Evolutionary conservation across 139 green algal species (phyloP).

Genomic region (Volvox africanus): DNA sequence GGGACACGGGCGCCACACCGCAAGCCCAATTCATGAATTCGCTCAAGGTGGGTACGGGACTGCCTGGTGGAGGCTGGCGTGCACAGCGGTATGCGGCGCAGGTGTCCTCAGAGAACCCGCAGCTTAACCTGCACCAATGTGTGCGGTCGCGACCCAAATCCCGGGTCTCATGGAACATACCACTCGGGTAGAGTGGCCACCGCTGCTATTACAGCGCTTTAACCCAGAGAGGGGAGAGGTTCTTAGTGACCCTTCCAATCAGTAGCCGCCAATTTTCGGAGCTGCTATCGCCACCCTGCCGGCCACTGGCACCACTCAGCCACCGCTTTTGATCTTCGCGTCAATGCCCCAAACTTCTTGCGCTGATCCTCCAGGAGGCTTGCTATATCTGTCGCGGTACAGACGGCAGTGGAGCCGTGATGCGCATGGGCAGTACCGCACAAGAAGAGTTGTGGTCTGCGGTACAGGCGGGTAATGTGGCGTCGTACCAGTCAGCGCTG

Average conservation of each 20-base stretch:
- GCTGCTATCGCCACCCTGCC: too few relatives aligned
- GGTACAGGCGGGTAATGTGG: slow-evolving; percentile 43
- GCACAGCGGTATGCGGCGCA: too few relatives aligned
- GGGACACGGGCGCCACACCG: slow-evolving; percentile 49
- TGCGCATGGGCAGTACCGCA: slow-evolving; percentile 66
- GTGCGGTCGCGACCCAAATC: too few relatives aligned
- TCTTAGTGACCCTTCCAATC: too few relatives aligned
- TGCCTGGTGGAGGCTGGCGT: background rate
- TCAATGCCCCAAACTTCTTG: background rate
- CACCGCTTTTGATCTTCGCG: background rate
- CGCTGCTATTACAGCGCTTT: too few relatives aligned
- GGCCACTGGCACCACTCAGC: too few relatives aligned
- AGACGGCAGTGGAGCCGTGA: slow-evolving; percentile 62
- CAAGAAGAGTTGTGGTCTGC: slow-evolving; percentile 58
- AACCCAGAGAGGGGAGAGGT: too few relatives aligned
- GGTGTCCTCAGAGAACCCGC: too few relatives aligned
- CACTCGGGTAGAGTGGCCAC: too few relatives aligned
- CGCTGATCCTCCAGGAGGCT: slow-evolving; percentile 54
- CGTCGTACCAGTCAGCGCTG: background rate
- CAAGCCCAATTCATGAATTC: slow-evolving; percentile 65
- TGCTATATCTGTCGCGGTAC: slow-evolving; percentile 62
- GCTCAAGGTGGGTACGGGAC: slow-evolving; percentile 62
- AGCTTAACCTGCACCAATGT: too few relatives aligned
- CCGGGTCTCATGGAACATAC: too few relatives aligned
- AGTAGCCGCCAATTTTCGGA: too few relatives aligned